phyloP scores from a whole-genome alignment of 2,329 filamentous ascomycete genomes.

The Phoma sp. region DNA sequence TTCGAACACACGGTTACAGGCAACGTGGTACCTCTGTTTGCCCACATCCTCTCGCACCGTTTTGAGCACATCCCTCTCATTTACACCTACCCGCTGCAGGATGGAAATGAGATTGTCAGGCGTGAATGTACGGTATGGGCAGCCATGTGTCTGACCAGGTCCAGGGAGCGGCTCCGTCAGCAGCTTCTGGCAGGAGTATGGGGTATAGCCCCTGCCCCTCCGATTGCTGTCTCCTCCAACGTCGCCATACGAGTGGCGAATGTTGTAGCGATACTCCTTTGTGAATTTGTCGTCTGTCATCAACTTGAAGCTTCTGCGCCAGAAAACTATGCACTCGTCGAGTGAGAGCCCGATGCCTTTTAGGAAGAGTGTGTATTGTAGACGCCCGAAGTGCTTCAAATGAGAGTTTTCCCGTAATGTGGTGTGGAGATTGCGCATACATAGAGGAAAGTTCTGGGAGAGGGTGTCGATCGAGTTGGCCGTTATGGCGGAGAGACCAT shows the following conservation, averaged over 20 bases:
- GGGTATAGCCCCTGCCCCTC: slow-evolving; percentile 84
- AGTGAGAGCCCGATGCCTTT: slow-evolving; percentile 92
- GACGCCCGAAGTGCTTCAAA: slow-evolving; percentile 88
- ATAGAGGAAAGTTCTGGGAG: slow-evolving; percentile 83
- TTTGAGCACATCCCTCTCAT: slow-evolving; percentile 77
- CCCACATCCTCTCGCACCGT: slow-evolving; percentile 89
- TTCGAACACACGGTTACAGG: slow-evolving; percentile 96
- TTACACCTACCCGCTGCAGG: slow-evolving; percentile 79
- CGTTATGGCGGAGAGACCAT: slow-evolving; percentile 71
- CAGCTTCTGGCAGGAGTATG: slow-evolving; percentile 95
- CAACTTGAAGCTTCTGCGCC: slow-evolving; percentile 84
- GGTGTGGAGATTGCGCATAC: slow-evolving; percentile 91
- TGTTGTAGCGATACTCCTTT: slow-evolving; percentile 97
- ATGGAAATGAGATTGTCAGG: slow-evolving; percentile 82
- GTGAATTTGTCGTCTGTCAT: slow-evolving; percentile 95
- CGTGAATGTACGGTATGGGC: slow-evolving; percentile 92
- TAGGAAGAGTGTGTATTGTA: slow-evolving; percentile 95
- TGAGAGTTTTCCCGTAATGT: slow-evolving; percentile 87
- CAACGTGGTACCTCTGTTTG: slow-evolving; percentile 89
- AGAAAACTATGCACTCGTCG: slow-evolving; percentile 92
- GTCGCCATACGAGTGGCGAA: slow-evolving; percentile 93
- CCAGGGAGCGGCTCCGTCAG: slow-evolving; percentile 87
- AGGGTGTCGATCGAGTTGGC: slow-evolving; percentile 74
- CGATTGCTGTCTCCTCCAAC: slow-evolving; percentile 92
- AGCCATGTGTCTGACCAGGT: slow-evolving; percentile 90